Conservation (phyloP, 495 filamentous ascomycete genomes). For the Neurospora sp. region DNA sequence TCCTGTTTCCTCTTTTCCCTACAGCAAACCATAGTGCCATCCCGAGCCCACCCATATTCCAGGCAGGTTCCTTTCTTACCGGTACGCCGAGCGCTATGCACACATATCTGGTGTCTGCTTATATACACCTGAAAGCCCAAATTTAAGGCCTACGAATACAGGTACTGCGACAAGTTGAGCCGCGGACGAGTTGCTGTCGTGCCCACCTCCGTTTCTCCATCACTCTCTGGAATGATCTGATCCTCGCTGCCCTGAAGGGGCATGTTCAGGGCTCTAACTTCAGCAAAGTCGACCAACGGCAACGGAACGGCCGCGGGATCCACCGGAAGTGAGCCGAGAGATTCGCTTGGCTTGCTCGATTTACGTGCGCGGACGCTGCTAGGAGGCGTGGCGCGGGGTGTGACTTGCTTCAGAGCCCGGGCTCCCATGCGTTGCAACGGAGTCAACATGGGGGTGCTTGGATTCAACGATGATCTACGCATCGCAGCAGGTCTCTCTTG, state of each 20-base stretch:
- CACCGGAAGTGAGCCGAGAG: slow-evolving; percentile 17
- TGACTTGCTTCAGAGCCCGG: slow-evolving; percentile 29
- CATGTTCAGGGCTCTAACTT: slow-evolving; percentile 28
- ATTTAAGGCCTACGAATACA: slow-evolving; percentile 31
- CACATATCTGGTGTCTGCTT: neutral
- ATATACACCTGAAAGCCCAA: neutral
- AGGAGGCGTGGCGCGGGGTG: slow-evolving; percentile 24
- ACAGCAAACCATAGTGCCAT: neutral
- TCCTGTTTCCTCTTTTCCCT: neutral
- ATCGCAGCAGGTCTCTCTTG: slow-evolving; percentile 18
- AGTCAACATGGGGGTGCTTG: slow-evolving; percentile 21
- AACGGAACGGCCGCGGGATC: slow-evolving; percentile 34
- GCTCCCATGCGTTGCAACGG: slow-evolving; percentile 38
- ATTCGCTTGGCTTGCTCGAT: slow-evolving; percentile 12
- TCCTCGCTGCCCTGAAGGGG: slow-evolving; percentile 62
- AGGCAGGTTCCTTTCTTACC: neutral
- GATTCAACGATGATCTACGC: slow-evolving; percentile 13
- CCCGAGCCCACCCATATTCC: neutral
- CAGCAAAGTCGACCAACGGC: slow-evolving; percentile 29
- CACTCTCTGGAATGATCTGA: slow-evolving; percentile 58
- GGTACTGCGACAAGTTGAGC: slow-evolving; percentile 45
- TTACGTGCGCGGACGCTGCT: slow-evolving; percentile 23
- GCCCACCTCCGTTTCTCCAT: slow-evolving; percentile 44
- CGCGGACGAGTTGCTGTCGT: slow-evolving; percentile 10
- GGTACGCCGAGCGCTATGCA: slow-evolving; percentile 18